phyloP scores from a whole-genome alignment of 305 asterid genomes.

The Plantago coronopus region DNA sequence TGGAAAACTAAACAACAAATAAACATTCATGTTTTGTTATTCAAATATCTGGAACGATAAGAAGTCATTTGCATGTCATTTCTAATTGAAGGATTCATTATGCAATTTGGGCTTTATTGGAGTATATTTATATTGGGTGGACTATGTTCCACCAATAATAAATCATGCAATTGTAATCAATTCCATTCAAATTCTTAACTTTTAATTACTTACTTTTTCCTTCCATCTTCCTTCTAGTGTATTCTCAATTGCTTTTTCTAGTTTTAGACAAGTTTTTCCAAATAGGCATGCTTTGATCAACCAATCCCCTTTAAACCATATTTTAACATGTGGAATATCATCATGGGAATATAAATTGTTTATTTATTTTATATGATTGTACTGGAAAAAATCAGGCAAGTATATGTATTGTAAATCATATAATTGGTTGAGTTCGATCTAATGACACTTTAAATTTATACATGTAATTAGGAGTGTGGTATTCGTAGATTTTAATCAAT shows the following conservation, averaged over 20 bases:
- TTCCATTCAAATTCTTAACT: constrained; percentile 34
- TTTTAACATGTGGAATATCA: constrained; percentile 24
- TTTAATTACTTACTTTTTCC: constrained; percentile 16
- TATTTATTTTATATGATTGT: too few species aligned
- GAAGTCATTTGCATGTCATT: not conserved
- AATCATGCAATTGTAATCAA: constrained; percentile 36
- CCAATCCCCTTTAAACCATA: constrained; percentile 16
- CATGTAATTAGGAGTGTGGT: too few species aligned
- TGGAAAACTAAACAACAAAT: too few species aligned
- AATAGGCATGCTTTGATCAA: constrained; percentile 43
- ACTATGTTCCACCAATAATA: constrained; percentile 41
- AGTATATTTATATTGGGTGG: constrained; percentile 41
- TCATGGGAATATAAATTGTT: constrained; percentile 20
- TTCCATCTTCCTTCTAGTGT: constrained; percentile 27
- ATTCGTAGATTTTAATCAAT: too few species aligned
- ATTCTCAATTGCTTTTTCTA: constrained; percentile 35
- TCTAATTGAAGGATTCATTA: not conserved
- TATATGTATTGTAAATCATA: too few species aligned
- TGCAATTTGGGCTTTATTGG: not conserved
- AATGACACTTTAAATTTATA: too few species aligned
- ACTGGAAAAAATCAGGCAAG: too few species aligned
- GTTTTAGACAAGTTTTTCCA: constrained; percentile 46
- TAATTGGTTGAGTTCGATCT: too few species aligned
- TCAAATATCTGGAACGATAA: not conserved
- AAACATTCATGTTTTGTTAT: too few species aligned